Percentiles rank a stretch among this genome's conserved stretches.
Evolutionary conservation across 306 rosid species (phyloP).

Genomic region (Trichosanthes truncata): DNA sequence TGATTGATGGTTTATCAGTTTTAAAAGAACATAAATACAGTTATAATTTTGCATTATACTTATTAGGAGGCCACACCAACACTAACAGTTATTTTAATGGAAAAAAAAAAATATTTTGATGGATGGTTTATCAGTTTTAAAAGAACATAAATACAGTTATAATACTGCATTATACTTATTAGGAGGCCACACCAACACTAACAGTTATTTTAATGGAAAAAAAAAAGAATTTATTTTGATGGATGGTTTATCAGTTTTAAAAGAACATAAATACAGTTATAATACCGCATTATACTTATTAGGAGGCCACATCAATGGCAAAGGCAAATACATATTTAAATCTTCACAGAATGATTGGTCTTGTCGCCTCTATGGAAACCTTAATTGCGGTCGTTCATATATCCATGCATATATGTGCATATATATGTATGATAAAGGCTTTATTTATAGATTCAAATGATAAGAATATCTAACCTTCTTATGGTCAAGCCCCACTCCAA

Average conservation of each 20-base stretch:
- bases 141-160: background rate
- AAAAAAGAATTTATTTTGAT: background rate
- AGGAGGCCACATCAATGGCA: background rate
- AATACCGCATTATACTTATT: background rate
- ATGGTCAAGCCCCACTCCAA: constrained; percentile 87
- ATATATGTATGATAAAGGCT: background rate
- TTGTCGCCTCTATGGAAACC: background rate
- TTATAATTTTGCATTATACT: background rate
- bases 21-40: background rate
- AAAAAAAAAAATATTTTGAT: background rate
- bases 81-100: background rate
- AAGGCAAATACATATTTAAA: background rate
- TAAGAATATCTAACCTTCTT: constrained; percentile 49
- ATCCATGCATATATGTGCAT: background rate
- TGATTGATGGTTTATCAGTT: background rate
- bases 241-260: background rate
- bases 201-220: background rate
- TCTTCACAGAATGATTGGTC: background rate
- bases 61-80: background rate
- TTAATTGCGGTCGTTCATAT: background rate
- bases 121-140: background rate
- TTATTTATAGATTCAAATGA: background rate
- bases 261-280: background rate
- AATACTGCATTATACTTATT: background rate
- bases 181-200: background rate